A percentile compares a stretch with the other conserved stretches of the same genome.
Conservation (phyloP, 2,329 filamentous ascomycete genomes). For the Monosporascus sp. region DNA sequence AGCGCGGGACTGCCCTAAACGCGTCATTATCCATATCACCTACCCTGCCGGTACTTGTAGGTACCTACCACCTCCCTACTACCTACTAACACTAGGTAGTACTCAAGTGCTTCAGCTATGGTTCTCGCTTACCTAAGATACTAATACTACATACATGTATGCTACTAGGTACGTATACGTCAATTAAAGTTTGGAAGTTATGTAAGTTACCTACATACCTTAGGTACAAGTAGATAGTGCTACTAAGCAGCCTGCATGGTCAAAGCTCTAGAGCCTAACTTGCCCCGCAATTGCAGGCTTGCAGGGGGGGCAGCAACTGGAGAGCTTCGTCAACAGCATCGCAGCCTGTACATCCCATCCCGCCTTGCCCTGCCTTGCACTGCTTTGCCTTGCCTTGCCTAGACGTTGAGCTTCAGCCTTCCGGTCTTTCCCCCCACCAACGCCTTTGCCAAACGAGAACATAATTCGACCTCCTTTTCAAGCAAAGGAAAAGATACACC, state of each 20-base stretch:
- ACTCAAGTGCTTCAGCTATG: background rate
- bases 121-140: too few species aligned
- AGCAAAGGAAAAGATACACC: constrained; percentile 2
- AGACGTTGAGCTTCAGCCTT: constrained; percentile 1
- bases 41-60: background rate
- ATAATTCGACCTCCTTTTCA: background rate
- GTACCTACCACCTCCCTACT: background rate
- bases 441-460: background rate
- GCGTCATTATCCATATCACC: background rate
- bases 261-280: background rate
- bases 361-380: constrained; percentile 5
- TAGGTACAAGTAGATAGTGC: too few species aligned
- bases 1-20: background rate
- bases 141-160: too few species aligned
- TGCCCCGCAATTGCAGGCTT: background rate
- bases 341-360: constrained; percentile 20
- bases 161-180: too few species aligned
- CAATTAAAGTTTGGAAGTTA: too few species aligned
- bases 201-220: too few species aligned
- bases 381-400: background rate
- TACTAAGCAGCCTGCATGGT: background rate
- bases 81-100: background rate
- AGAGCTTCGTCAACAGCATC: constrained; percentile 29
- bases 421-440: background rate
- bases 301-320: too few species aligned